phyloP scores from a whole-genome alignment of 2,329 filamentous ascomycete genomes.

The Penicillium sumatraense region DNA sequence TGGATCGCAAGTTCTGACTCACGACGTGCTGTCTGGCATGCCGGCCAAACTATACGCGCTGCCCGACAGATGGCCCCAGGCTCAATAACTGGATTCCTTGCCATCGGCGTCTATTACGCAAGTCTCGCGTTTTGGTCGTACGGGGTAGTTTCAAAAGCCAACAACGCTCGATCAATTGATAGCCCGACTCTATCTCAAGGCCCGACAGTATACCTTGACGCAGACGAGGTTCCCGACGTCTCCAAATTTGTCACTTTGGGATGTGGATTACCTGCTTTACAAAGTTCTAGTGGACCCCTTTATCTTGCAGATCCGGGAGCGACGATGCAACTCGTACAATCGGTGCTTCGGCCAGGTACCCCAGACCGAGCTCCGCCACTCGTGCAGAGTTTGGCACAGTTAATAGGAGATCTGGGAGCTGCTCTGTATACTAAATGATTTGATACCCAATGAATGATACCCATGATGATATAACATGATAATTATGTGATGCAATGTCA shows the following conservation, averaged over 20 bases:
- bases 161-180: conserved; percentile 38
- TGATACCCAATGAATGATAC: conserved; percentile 11
- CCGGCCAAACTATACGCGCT: conserved; percentile 67
- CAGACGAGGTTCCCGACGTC: conserved; percentile 56
- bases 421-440: conserved; percentile 3
- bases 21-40: conserved; percentile 63
- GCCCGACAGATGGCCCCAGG: conserved; percentile 60
- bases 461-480: not conserved
- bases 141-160: conserved; percentile 60
- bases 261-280: conserved; percentile 59
- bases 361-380: conserved; percentile 60
- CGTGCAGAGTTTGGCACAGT: conserved; percentile 68
- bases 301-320: conserved; percentile 60
- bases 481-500: no score
- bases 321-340: conserved; percentile 63
- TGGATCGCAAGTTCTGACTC: conserved; percentile 45
- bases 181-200: conserved; percentile 13
- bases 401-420: conserved; percentile 53
- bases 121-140: conserved; percentile 72
- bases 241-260: conserved; percentile 63
- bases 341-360: conserved; percentile 61
- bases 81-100: conserved; percentile 67
- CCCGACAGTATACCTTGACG: conserved; percentile 60
- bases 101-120: conserved; percentile 71
- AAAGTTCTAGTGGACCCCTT: conserved; percentile 36